Conservation (phyloP, 495 filamentous ascomycete species). For the Oleoguttula mirabilis region DNA sequence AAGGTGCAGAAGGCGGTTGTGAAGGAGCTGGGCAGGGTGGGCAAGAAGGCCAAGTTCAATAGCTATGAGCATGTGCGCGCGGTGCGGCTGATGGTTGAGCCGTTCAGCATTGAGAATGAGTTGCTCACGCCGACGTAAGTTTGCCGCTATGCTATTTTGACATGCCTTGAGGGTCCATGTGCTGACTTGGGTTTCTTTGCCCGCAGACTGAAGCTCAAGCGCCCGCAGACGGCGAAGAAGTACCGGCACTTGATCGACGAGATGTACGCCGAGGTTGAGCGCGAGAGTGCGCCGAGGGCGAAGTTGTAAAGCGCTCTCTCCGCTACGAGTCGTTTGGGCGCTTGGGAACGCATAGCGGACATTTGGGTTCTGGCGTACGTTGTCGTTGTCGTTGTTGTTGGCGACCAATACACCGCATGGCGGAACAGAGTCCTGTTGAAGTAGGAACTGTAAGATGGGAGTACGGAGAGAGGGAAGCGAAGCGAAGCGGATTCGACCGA, state of each 20-base stretch:
- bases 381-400: too few relatives aligned
- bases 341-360: not conserved
- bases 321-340: not conserved
- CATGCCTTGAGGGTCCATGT: not conserved
- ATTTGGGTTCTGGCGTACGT: too few relatives aligned
- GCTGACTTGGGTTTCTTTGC: not conserved
- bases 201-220: conserved; percentile 81
- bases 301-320: conserved; percentile 45
- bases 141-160: conserved; percentile 1
- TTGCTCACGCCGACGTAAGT: conserved; percentile 93
- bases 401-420: too few relatives aligned
- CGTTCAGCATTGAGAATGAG: conserved; percentile 90
- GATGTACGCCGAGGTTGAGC: conserved; percentile 57
- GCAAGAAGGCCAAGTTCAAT: conserved; percentile 75
- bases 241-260: conserved; percentile 64
- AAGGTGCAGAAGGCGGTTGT: conserved; percentile 63
- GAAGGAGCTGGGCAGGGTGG: conserved; percentile 68
- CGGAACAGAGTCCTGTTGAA: too few relatives aligned
- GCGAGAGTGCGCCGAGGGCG: conserved; percentile 33
- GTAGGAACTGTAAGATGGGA: too few relatives aligned
- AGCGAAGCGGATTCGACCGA: too few relatives aligned
- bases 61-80: conserved; percentile 75
- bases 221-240: conserved; percentile 68
- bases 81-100: conserved; percentile 65
- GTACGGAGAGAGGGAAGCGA: too few relatives aligned